Evolutionary conservation across 257 asterid genomes (phyloP), one percentile per base, ranked within the genome.

Genomic region (Petrea volubilis): DNA sequence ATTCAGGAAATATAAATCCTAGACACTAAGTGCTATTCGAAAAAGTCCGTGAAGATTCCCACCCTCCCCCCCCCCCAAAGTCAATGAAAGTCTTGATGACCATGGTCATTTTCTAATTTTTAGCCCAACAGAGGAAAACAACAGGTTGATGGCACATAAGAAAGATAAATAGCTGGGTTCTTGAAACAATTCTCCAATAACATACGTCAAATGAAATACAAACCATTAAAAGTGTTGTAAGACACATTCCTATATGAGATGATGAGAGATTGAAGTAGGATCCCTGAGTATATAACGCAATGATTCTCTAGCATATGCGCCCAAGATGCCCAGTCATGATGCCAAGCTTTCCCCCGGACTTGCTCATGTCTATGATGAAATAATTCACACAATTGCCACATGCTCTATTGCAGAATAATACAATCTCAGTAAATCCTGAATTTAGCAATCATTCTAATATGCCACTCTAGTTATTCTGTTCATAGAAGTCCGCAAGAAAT

Each of bases 11-110:
- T 29, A 20, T 46, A 10, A 56, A 56, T 29, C 57, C 61, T 31
- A 60, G 20, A 43, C 20, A 40, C 29, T 11, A 60, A n/a, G 9
- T 14, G 34, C 73, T 31, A 15, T 29, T 28, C 43, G 21, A 68
- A 11, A 38, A 62, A 40, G 65, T 41, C n/a, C 43, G 34, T 33
- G 68, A 29, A 56, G 65, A 74, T 52, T 56, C 60, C 69, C 50
- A 61, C 60, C 27, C 60, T 40, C 29, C 53, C 38, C n/a, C n/a
- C n/a, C n/a, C n/a, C n/a, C n/a, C n/a, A n/a, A n/a, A n/a, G n/a
- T n/a, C n/a, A n/a, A n/a, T n/a, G 8, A 27, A 59, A 40, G 49
- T 46, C 58, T 40, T 61, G 68, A 63, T 15, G 17, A 33, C 49
- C 36, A 67, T 14, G 6, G 57, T 62, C 25, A 64, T 64, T 56